Evolutionary conservation across 2,329 filamentous ascomycete genomes (phyloP).

Genomic region (Fusarium sp.): DNA sequence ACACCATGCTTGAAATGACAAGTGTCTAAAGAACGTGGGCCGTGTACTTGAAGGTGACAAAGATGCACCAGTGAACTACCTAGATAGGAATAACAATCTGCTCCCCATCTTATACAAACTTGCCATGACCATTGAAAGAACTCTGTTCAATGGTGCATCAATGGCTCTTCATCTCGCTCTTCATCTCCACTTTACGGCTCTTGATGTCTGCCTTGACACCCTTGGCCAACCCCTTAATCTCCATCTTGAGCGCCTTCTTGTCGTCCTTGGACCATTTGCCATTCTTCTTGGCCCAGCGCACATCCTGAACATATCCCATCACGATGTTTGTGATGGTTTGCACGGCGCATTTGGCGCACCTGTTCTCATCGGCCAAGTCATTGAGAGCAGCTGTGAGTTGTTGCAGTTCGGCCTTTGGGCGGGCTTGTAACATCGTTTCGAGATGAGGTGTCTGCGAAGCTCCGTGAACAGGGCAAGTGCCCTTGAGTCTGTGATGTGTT

Average conservation of each 20-base stretch:
- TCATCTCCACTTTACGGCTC: slow-evolving; percentile 5
- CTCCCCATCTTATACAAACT: rapidly evolving
- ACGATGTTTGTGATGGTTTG: slow-evolving; percentile 14
- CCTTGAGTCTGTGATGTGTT: background rate
- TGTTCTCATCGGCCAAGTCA: slow-evolving; percentile 4
- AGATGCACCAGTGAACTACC: background rate
- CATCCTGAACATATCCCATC: slow-evolving; percentile 8
- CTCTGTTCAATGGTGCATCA: background rate
- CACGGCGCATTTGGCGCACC: slow-evolving; percentile 26
- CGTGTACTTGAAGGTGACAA: background rate
- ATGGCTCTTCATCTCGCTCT: background rate
- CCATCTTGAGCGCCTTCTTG: slow-evolving; percentile 28
- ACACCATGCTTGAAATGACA: background rate
- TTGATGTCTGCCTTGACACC: slow-evolving; percentile 18
- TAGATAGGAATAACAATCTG: background rate
- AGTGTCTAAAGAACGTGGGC: background rate
- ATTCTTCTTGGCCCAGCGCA: slow-evolving; percentile 23
- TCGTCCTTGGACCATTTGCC: slow-evolving; percentile 31
- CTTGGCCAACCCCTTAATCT: slow-evolving; percentile 22
- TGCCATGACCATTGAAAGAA: background rate
- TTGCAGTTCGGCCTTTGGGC: slow-evolving; percentile 11
- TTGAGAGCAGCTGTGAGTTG: slow-evolving; percentile 10
- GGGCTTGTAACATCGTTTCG: slow-evolving; percentile 18
- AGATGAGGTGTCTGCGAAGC: slow-evolving; percentile 24
- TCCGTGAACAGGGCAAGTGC: slow-evolving; percentile 7